phyloP scores from a whole-genome alignment of 139 green algal species.

The Klebsormidium nitens region DNA sequence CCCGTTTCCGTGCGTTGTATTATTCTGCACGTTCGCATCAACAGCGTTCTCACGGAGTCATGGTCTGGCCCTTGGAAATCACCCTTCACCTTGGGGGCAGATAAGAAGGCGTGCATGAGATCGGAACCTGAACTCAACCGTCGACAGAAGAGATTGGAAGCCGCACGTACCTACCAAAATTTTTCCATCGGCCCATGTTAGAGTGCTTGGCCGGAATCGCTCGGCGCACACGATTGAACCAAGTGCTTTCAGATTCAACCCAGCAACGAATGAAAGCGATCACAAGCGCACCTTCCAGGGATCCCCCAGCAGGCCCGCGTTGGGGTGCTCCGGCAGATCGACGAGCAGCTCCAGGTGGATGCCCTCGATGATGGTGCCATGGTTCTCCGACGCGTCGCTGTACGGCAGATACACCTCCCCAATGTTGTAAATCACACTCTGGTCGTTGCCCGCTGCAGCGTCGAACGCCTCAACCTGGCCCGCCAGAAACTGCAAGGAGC shows the following conservation, averaged over 20 bases:
- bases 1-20: no score
- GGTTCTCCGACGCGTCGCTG: constrained; percentile 1
- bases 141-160: neutral
- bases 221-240: no score
- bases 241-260: no score
- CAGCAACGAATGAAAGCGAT: no score
- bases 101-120: no score
- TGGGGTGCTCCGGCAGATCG: neutral
- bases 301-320: neutral
- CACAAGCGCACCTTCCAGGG: no score
- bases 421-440: constrained; percentile 14
- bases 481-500: constrained; percentile 16
- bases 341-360: constrained; percentile 22
- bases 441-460: neutral
- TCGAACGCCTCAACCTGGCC: constrained; percentile 29
- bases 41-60: no score
- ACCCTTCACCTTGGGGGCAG: no score
- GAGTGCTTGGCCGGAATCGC: no score
- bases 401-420: constrained; percentile 6
- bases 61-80: no score
- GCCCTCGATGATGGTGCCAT: constrained; percentile 25
- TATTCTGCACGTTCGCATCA: no score
- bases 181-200: no score
- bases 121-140: neutral
- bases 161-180: neutral